Evolutionary conservation across 139 green algal species (phyloP).

Genomic region (Zygnema circumcarinatum): DNA sequence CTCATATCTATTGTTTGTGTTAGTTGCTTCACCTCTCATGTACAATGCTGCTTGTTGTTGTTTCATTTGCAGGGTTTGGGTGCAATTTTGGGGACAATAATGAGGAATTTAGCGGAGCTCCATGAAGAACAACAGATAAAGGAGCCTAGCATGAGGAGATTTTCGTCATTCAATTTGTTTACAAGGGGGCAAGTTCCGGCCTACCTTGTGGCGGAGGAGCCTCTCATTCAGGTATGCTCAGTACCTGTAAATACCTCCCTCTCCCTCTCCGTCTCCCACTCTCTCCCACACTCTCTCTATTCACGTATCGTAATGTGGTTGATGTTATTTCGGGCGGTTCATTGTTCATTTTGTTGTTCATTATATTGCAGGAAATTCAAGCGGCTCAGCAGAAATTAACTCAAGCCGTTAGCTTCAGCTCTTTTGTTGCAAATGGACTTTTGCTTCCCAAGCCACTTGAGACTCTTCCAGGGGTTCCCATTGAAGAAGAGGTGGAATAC

Average conservation of each 20-base stretch:
- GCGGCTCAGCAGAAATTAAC: conserved; percentile 28
- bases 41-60: not conserved
- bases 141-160: not conserved
- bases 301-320: too few species aligned
- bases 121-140: not conserved
- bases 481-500: conserved; percentile 27
- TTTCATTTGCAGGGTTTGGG: conserved; percentile 44
- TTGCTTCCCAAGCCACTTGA: conserved; percentile 5
- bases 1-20: not conserved
- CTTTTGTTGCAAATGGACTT: conserved; percentile 23
- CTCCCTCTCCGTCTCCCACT: not conserved
- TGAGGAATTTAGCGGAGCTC: conserved; percentile 47
- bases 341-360: too few species aligned
- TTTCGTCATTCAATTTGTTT: not conserved
- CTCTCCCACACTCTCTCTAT: not conserved
- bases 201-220: conserved; percentile 45
- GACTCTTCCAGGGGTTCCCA: not conserved
- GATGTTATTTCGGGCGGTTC: too few species aligned
- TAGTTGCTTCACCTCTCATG: not conserved
- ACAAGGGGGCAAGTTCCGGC: not conserved
- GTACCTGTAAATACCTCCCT: not conserved
- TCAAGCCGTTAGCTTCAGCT: conserved; percentile 35
- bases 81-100: conserved; percentile 54
- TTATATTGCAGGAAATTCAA: conserved; percentile 50
- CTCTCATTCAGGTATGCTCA: conserved; percentile 28